phyloP scores from a whole-genome alignment of 2,329 filamentous ascomycete genomes.

The Sporothrix protearum region DNA sequence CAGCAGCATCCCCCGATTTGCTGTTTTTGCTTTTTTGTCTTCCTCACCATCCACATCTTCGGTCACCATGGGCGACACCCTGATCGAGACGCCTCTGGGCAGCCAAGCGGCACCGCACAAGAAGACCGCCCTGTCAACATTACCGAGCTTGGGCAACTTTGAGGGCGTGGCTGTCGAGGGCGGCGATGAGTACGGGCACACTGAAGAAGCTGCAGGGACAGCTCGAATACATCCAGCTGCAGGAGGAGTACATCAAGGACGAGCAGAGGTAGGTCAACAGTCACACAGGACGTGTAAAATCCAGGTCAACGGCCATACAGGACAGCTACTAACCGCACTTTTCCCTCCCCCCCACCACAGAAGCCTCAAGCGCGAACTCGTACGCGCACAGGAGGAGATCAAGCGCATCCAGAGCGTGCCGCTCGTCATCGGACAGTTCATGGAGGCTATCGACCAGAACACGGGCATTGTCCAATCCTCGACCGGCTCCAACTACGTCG shows the following conservation, averaged over 20 bases:
- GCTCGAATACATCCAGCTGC: conserved; percentile 96
- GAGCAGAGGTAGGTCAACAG: conserved; percentile 73
- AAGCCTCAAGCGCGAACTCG: conserved; percentile 94
- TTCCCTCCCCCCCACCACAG: conserved; percentile 41
- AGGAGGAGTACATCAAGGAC: conserved; percentile 99
- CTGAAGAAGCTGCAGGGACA: conserved; percentile 96
- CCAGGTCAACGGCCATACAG: too few relatives aligned
- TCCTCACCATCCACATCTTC: background rate
- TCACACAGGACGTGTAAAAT: too few relatives aligned
- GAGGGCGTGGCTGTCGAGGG: conserved; percentile 78
- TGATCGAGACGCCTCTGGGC: conserved; percentile 70
- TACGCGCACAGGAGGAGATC: conserved; percentile 97
- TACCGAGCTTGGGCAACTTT: conserved; percentile 85
- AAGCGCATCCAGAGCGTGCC: conserved; percentile 99
- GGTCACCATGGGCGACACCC: conserved; percentile 72
- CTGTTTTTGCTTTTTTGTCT: background rate
- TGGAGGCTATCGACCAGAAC: conserved; percentile 99
- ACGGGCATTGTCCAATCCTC: conserved; percentile 98
- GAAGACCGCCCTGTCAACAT: conserved; percentile 73
- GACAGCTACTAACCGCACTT: conserved; percentile 16
- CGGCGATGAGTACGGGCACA: conserved; percentile 87
- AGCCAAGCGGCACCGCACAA: conserved; percentile 73
- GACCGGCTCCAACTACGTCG: conserved; percentile 97
- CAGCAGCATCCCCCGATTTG: background rate
- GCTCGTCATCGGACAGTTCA: conserved; percentile 97